phyloP scores from a whole-genome alignment of 495 filamentous ascomycete genomes.

The Alectoria sarmentosa region DNA sequence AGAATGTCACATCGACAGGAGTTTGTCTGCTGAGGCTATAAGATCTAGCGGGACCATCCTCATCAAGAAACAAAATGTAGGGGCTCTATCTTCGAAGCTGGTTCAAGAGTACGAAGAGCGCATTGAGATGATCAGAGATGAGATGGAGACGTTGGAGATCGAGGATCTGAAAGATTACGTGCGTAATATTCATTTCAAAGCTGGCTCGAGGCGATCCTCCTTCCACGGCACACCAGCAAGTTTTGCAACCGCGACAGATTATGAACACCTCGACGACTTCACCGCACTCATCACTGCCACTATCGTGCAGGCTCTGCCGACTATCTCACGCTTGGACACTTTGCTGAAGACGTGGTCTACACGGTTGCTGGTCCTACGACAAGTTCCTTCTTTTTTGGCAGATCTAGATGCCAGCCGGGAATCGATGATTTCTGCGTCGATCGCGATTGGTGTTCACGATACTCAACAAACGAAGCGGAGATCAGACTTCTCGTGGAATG shows the following conservation, averaged over 20 bases:
- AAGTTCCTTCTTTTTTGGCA: conserved; percentile 60
- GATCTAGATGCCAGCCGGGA: conserved; percentile 57
- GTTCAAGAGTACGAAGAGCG: conserved; percentile 63
- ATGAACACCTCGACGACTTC: conserved; percentile 69
- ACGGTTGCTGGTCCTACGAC: conserved; percentile 64
- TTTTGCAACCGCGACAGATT: conserved; percentile 44
- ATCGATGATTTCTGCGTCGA: conserved; percentile 57
- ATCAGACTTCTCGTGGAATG: conserved; percentile 37
- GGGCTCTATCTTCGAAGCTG: conserved; percentile 55
- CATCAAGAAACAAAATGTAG: conserved; percentile 47
- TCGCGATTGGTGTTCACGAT: conserved; percentile 37
- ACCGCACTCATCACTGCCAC: conserved; percentile 85
- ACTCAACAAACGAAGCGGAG: conserved; percentile 11
- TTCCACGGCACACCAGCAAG: conserved; percentile 37
- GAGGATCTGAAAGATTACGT: conserved; percentile 90
- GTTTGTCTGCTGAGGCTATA: conserved; percentile 25
- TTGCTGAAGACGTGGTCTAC: conserved; percentile 69
- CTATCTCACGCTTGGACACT: conserved; percentile 61
- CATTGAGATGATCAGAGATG: conserved; percentile 68
- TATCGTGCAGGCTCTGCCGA: conserved; percentile 76
- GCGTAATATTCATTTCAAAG: conserved; percentile 64
- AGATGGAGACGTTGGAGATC: conserved; percentile 72
- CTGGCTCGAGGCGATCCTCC: conserved; percentile 48
- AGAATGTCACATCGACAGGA: conserved; percentile 46
- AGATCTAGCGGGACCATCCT: conserved; percentile 21